Evolutionary conservation across 371 early-diverging fungal genomes (phyloP), one percentile per base, ranked within the genome.

Genomic region (Rhizopus delemar): DNA sequence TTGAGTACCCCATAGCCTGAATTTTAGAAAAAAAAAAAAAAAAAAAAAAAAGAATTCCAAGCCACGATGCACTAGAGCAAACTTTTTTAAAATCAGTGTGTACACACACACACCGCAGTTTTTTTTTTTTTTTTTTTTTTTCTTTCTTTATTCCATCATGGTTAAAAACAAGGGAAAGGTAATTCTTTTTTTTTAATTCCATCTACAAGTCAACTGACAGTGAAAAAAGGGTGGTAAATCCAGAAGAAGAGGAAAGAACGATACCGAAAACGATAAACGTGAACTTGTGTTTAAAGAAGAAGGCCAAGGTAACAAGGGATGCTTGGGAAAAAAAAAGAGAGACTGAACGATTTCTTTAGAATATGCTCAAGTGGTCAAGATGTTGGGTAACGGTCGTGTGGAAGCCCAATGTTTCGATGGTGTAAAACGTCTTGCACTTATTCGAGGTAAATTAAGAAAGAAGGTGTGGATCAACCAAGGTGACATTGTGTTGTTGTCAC

Each of bases 371-470:
- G 96, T 99, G 48, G 61, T 81, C 41, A 93, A 93, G 77, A 94
- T 98, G 91, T 85, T 99, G 59, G 99, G 99, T 57, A 95, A 96
- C 77, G 97, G 97, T 57, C 93, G 97, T 75, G 84, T 99, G 49
- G 94, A 95, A 70, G 93, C 93, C 31, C 88, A 89, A 63, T 95
- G 99, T 77, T 90, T 92, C 64, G 99, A 99, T 78, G 95, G 96
- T 53, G 84, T 85, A 38, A 94, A 89, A 76, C 88, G 99, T 51
- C 75, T 94, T 71, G 99, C 94, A 58, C 95, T 94, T 65, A 94
- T 99, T 77, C 92, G 99, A 63, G 99, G 99, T 57, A 94, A 92
- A 70, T 89, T 99, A 89, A 87, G 97, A 70, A 99, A 98, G 83
- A 94, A 96, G 86, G 94, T 93, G 41, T 89, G 96, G 98, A 97